phyloP scores from a whole-genome alignment of 140 eudicot species.

The Artemisia princeps region DNA sequence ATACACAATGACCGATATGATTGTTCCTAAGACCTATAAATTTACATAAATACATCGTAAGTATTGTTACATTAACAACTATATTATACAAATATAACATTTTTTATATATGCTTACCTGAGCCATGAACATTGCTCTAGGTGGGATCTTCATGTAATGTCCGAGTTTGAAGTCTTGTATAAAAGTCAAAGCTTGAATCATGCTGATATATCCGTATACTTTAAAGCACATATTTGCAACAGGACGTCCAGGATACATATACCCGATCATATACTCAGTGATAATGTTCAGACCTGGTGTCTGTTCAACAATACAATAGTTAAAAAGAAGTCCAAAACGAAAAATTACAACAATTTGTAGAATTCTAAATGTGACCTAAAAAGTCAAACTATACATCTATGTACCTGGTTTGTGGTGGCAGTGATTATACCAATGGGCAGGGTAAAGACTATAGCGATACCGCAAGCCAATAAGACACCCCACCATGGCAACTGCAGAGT shows the following conservation, averaged over 20 bases:
- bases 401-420: slow-evolving; percentile 63
- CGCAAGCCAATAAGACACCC: slow-evolving; percentile 54
- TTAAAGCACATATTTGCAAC: slow-evolving; percentile 64
- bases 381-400: not conserved
- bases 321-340: not conserved
- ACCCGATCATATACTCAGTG: slow-evolving; percentile 52
- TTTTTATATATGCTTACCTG: slow-evolving; percentile 29
- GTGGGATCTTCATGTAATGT: slow-evolving; percentile 69
- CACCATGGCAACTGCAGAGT: slow-evolving; percentile 52
- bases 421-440: slow-evolving; percentile 48
- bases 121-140: slow-evolving; percentile 54
- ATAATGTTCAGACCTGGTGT: slow-evolving; percentile 43
- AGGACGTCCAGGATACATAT: slow-evolving; percentile 42
- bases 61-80: not conserved
- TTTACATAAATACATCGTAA: not conserved
- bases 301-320: slow-evolving; percentile 19
- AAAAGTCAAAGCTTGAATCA: slow-evolving; percentile 41
- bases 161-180: slow-evolving; percentile 51
- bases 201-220: slow-evolving; percentile 49
- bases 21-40: slow-evolving; percentile 37
- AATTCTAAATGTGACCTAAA: slow-evolving; percentile 3
- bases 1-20: slow-evolving; percentile 43
- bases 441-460: slow-evolving; percentile 36
- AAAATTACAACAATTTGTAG: not conserved
- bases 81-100: not conserved